Percentiles rank a stretch among this genome's conserved stretches.
Conservation (phyloP, 768 basidiomycete species). For the Thelephora aurantiotincta region DNA sequence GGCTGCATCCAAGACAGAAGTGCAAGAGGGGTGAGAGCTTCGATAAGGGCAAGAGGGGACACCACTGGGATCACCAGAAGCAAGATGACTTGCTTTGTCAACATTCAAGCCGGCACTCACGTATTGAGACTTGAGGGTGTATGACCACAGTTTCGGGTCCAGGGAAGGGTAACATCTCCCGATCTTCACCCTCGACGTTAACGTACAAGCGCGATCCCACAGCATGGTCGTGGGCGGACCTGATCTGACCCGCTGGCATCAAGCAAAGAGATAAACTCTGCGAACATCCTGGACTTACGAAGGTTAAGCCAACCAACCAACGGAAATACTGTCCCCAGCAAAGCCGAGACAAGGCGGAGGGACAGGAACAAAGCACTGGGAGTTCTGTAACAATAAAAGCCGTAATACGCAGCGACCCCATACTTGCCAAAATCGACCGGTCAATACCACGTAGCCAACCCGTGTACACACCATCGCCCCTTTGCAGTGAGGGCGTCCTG, state of each 20-base stretch:
- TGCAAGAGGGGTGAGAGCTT: constrained; percentile 54
- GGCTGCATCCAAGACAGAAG: constrained; percentile 65
- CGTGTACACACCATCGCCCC: constrained; percentile 80
- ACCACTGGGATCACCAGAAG: too few relatives aligned
- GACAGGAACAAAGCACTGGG: constrained; percentile 46
- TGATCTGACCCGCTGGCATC: constrained; percentile 55
- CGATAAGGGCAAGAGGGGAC: constrained; percentile 31
- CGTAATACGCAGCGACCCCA: too few relatives aligned
- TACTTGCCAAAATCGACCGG: too few relatives aligned
- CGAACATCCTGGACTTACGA: constrained; percentile 38
- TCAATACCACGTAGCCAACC: too few relatives aligned
- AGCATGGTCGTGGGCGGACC: too few relatives aligned
- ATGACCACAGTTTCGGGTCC: too few relatives aligned
- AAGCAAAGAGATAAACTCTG: constrained; percentile 70
- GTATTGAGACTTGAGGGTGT: constrained; percentile 28
- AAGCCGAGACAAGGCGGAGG: constrained; percentile 56
- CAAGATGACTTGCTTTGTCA: too few relatives aligned
- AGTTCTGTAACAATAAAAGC: constrained; percentile 53
- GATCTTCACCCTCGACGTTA: constrained; percentile 37
- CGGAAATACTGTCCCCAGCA: constrained; percentile 69
- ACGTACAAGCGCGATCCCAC: constrained; percentile 58
- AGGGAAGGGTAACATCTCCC: constrained; percentile 33
- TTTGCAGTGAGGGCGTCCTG: constrained; percentile 65
- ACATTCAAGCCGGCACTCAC: too few relatives aligned
- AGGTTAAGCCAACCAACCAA: constrained; percentile 90